Conservation (phyloP, 495 filamentous ascomycete species). For the Penicillium macrosclerotiorum region DNA sequence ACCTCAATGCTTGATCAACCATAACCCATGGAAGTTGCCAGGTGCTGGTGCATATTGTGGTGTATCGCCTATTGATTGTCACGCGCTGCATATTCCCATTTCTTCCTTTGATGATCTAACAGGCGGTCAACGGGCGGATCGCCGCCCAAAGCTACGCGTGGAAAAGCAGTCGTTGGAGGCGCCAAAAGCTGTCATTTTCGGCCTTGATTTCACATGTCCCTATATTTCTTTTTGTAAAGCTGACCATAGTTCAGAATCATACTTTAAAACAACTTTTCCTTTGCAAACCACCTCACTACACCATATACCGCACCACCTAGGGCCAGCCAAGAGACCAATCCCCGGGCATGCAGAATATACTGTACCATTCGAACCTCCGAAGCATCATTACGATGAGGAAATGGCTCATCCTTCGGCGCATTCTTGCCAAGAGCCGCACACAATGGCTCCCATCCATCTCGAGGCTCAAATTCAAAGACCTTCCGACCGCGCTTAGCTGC, state of each 20-base stretch:
- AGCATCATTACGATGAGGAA: conserved; percentile 26
- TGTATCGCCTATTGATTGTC: too few relatives aligned
- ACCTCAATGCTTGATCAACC: too few relatives aligned
- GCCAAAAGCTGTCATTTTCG: conserved; percentile 8
- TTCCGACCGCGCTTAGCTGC: conserved; percentile 9
- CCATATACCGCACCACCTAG: conserved; percentile 5
- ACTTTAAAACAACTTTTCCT: background rate
- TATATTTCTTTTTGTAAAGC: too few relatives aligned
- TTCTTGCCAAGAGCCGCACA: conserved; percentile 26
- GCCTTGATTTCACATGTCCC: conserved; percentile 9
- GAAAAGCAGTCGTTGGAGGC: conserved; percentile 8
- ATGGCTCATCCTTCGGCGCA: conserved; percentile 15
- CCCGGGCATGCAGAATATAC: conserved; percentile 6
- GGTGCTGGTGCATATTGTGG: too few relatives aligned
- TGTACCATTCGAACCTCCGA: conserved; percentile 4
- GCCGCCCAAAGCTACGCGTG: conserved; percentile 2
- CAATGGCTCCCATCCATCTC: conserved; percentile 28
- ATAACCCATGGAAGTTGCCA: too few relatives aligned
- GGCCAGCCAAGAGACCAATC: conserved; percentile 7
- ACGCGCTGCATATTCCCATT: too few relatives aligned
- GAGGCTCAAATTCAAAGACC: conserved; percentile 27
- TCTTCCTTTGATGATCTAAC: too few relatives aligned
- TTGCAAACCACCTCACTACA: background rate
- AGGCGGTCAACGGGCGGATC: background rate
- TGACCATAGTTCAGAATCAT: too few relatives aligned